Conservation (phyloP, 495 filamentous ascomycete species). For the Cercophora scortea region DNA sequence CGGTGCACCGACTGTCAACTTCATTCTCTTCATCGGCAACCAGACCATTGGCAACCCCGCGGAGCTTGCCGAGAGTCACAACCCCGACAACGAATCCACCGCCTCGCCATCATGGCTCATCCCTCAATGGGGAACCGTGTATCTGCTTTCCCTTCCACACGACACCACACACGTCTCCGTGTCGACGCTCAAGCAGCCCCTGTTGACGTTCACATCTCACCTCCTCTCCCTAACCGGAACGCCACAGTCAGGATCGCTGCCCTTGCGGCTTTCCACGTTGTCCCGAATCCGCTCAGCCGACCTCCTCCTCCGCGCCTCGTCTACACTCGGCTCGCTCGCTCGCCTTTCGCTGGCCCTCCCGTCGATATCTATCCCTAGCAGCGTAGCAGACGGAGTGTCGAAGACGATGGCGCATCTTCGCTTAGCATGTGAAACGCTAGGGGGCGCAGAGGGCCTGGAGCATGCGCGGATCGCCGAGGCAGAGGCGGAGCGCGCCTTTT, state of each 20-base stretch:
- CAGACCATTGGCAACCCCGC: slow-evolving; percentile 31
- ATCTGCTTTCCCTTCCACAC: slow-evolving; percentile 59
- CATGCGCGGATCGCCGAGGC: slow-evolving; percentile 77
- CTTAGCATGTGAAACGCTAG: slow-evolving; percentile 65
- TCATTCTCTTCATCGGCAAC: slow-evolving; percentile 74
- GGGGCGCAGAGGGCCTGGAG: slow-evolving; percentile 52
- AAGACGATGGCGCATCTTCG: slow-evolving; percentile 70
- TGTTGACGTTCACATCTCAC: slow-evolving; percentile 87
- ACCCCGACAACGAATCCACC: slow-evolving; percentile 50
- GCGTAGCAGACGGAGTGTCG: slow-evolving; percentile 76
- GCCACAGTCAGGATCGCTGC: slow-evolving; percentile 69
- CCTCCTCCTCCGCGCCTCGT: slow-evolving; percentile 80
- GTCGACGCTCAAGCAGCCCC: slow-evolving; percentile 62
- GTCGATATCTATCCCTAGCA: slow-evolving; percentile 81
- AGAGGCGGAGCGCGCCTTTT: slow-evolving; percentile 91
- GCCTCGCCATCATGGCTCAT: slow-evolving; percentile 86
- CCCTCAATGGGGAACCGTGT: slow-evolving; percentile 94
- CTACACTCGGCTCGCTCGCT: slow-evolving; percentile 87
- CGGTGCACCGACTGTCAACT: slow-evolving; percentile 87
- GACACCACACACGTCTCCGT: slow-evolving; percentile 27
- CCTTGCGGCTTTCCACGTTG: slow-evolving; percentile 76
- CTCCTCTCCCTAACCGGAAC: slow-evolving; percentile 83
- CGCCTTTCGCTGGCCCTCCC: slow-evolving; percentile 77
- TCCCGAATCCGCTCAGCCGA: slow-evolving; percentile 79
- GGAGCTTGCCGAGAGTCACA: slow-evolving; percentile 19